Conservation (phyloP, 164 flowering plant species). For the Chloranthus sessilifolius region DNA sequence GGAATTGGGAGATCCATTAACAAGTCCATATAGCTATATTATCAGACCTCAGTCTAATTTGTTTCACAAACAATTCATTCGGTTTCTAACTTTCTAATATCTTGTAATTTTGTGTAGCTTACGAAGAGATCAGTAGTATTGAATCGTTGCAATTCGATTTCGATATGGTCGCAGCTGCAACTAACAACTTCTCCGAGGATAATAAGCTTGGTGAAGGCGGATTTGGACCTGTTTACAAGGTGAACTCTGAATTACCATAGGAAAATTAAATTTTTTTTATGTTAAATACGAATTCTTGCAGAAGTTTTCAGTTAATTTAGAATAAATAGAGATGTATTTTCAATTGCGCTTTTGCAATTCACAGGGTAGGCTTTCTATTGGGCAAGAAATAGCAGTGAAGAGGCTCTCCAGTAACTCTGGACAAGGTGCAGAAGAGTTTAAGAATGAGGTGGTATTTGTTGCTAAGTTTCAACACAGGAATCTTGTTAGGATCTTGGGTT, state of each 20-base stretch:
- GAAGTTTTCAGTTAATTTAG: no score
- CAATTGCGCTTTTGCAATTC: no score
- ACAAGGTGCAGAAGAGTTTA: slow-evolving; percentile 34
- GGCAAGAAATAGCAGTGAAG: slow-evolving; percentile 36
- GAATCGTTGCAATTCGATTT: no score
- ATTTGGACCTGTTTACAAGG: slow-evolving; percentile 5
- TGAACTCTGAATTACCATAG: neutral
- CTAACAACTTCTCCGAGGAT: slow-evolving; percentile 2
- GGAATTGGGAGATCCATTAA: no score
- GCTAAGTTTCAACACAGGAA: slow-evolving; percentile 44
- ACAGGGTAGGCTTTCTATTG: slow-evolving; percentile 30
- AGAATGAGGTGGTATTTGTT: slow-evolving; percentile 26
- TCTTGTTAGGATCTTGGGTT: slow-evolving; percentile 36
- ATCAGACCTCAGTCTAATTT: no score
- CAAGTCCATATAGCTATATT: no score
- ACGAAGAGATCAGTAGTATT: no score
- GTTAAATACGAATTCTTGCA: no score
- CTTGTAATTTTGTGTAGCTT: neutral
- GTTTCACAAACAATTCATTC: neutral
- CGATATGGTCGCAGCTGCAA: no score
- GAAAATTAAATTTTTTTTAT: neutral
- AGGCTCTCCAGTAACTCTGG: slow-evolving; percentile 29
- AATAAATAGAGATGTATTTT: no score
- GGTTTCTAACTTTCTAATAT: neutral
- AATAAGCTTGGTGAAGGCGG: slow-evolving; percentile 2